Evolutionary conservation across 2,329 filamentous ascomycete genomes (phyloP).

Genomic region (Hypomyces rosellus): DNA sequence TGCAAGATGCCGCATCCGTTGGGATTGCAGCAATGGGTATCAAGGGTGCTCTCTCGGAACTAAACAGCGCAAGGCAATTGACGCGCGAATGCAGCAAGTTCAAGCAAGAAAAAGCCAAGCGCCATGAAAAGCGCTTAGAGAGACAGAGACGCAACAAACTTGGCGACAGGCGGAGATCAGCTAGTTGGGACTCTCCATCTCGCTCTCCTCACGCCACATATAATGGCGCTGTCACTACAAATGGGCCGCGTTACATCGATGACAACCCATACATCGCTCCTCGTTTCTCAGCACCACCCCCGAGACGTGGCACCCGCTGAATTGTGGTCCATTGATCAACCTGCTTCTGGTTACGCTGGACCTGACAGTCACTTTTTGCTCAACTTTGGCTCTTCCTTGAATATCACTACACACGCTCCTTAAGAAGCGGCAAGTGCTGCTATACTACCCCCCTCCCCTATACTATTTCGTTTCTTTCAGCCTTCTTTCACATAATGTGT

Average conservation of each 20-base stretch:
- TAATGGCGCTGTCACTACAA: conserved; percentile 21
- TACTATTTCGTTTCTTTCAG: conserved; percentile 28
- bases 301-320: conserved; percentile 8
- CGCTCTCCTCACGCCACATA: conserved; percentile 27
- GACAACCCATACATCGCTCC: conserved; percentile 40
- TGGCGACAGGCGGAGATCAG: conserved; percentile 32
- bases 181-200: conserved; percentile 39
- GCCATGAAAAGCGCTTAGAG: conserved; percentile 43
- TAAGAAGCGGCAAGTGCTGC: background rate
- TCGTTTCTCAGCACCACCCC: conserved; percentile 1
- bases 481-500: conserved; percentile 15
- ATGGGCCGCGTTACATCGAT: conserved; percentile 40
- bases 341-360: background rate
- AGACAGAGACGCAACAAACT: conserved; percentile 20
- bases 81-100: conserved; percentile 43
- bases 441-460: background rate
- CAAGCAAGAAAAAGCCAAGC: conserved; percentile 41
- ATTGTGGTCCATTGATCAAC: background rate
- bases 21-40: conserved; percentile 53
- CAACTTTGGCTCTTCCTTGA: background rate
- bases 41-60: conserved; percentile 49
- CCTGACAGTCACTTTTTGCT: too few species aligned
- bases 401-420: background rate
- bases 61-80: conserved; percentile 50
- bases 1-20: conserved; percentile 54